Evolutionary conservation across 2,329 filamentous ascomycete species (phyloP).

Genomic region (Exophiala dermatitidis): DNA sequence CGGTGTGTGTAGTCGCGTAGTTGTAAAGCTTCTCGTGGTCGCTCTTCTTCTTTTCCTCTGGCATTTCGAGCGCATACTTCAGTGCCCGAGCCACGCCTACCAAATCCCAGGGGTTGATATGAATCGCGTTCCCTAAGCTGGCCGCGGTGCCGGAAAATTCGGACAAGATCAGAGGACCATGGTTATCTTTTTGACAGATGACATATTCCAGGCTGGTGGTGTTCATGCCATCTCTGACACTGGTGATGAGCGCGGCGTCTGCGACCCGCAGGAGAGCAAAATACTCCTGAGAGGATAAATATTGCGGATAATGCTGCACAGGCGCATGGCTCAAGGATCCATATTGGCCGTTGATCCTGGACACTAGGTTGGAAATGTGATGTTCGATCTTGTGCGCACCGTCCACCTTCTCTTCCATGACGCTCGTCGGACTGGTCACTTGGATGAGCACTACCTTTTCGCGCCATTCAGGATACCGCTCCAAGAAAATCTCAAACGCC

Average conservation of each 20-base stretch:
- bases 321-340: conserved; percentile 84
- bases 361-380: conserved; percentile 83
- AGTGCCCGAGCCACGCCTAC: conserved; percentile 77
- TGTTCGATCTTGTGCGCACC: conserved; percentile 73
- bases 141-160: conserved; percentile 94
- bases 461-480: conserved; percentile 83
- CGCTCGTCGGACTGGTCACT: conserved; percentile 79
- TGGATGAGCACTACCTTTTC: conserved; percentile 91
- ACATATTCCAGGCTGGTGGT: conserved; percentile 94
- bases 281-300: conserved; percentile 82
- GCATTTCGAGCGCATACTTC: conserved; percentile 72
- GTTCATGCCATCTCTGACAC: conserved; percentile 95
- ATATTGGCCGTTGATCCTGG: conserved; percentile 83
- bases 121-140: conserved; percentile 75
- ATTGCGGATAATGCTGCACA: conserved; percentile 91
- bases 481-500: conserved; percentile 86
- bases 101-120: conserved; percentile 95
- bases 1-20: conserved; percentile 77
- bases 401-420: conserved; percentile 71
- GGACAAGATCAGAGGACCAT: conserved; percentile 84
- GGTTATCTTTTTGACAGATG: conserved; percentile 77
- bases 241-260: conserved; percentile 90
- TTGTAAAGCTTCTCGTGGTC: conserved; percentile 71
- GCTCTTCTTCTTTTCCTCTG: conserved; percentile 53
- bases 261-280: conserved; percentile 85